Evolutionary conservation across 129 eudicot genomes (phyloP).

Genomic region (carrot (Daucus carota)): DNA sequence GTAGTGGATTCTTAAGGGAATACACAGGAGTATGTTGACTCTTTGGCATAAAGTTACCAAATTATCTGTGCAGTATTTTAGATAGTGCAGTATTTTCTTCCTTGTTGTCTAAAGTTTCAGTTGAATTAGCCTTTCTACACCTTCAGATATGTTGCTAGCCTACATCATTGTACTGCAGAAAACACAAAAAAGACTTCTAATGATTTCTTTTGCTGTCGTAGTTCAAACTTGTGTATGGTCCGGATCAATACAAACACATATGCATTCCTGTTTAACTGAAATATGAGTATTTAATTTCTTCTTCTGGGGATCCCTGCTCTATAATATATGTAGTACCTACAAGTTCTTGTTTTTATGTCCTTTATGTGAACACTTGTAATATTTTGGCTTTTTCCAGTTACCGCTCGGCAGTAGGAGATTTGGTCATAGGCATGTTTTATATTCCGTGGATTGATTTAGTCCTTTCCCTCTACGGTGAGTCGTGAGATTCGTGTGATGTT

Average conservation of each 20-base stretch:
- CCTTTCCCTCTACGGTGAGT: neutral
- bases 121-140: neutral
- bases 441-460: neutral
- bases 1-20: neutral
- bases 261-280: neutral
- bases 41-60: neutral
- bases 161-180: neutral
- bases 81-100: neutral
- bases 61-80: neutral
- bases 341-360: neutral
- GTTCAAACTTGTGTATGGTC: neutral
- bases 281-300: too few species aligned
- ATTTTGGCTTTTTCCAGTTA: neutral
- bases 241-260: neutral
- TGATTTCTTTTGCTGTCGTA: neutral
- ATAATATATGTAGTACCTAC: neutral
- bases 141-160: neutral
- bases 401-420: neutral
- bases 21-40: neutral
- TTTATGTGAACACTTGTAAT: neutral
- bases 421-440: neutral
- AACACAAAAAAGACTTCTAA: neutral
- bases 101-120: neutral
- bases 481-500: neutral
- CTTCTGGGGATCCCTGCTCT: neutral